phyloP scores from a whole-genome alignment of 352 stramenopile species.

The Phytopythium delawarense region DNA sequence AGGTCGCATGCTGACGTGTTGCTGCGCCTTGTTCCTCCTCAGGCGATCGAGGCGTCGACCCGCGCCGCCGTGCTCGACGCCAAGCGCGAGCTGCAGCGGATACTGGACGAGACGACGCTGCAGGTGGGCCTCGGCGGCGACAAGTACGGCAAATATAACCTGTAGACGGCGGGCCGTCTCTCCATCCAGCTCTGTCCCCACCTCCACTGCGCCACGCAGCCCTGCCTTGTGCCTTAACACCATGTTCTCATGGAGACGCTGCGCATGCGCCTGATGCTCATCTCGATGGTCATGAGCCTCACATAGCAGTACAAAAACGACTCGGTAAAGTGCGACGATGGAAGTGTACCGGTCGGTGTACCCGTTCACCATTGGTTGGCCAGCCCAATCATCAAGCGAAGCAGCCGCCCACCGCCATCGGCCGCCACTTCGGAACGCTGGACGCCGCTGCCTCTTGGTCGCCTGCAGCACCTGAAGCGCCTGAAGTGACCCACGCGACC shows the following conservation, averaged over 20 bases:
- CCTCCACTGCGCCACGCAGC: not conserved
- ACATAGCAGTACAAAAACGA: not conserved
- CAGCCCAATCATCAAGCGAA: slow-evolving; percentile 3
- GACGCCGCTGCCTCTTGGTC: no score
- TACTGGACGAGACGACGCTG: slow-evolving; percentile 87
- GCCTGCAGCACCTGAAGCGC: no score
- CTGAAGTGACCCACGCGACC: not conserved
- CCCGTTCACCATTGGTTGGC: not conserved
- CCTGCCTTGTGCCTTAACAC: no score
- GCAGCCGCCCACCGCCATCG: not conserved
- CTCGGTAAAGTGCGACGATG: not conserved
- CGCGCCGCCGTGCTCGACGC: slow-evolving; percentile 72
- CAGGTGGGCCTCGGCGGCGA: slow-evolving; percentile 82
- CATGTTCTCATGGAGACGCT: no score
- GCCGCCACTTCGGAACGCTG: not conserved
- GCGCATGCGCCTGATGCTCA: no score
- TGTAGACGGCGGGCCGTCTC: slow-evolving; percentile 31
- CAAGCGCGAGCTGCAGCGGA: slow-evolving; percentile 76
- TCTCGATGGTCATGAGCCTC: no score
- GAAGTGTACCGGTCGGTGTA: not conserved
- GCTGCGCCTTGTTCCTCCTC: not conserved
- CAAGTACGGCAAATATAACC: slow-evolving; percentile 88
- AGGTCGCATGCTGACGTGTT: not conserved
- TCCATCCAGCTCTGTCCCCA: not conserved
- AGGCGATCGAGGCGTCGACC: slow-evolving; percentile 80